Conservation (phyloP, 805 yeast species). For the Lachancea sp. region DNA sequence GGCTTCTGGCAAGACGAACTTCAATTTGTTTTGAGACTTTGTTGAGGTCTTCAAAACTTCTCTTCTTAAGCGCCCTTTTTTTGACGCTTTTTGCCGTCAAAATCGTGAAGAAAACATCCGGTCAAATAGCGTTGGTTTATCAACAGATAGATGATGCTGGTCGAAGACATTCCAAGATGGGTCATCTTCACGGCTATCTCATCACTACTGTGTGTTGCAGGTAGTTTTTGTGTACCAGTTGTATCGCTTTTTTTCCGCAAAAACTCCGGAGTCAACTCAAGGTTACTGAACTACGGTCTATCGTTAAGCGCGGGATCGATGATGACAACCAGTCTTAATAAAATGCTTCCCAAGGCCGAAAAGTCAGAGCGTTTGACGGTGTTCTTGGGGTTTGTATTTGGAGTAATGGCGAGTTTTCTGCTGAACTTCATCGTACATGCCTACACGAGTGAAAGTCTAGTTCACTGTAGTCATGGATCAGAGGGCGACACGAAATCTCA, state of each 20-base stretch:
- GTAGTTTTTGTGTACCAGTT: slow-evolving; percentile 54
- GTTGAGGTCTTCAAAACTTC: too few species aligned
- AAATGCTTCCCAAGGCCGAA: slow-evolving; percentile 58
- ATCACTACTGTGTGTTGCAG: slow-evolving; percentile 63
- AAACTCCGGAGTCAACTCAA: slow-evolving; percentile 34
- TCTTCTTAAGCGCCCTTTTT: too few species aligned
- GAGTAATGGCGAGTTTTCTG: slow-evolving; percentile 52
- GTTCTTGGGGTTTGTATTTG: slow-evolving; percentile 42
- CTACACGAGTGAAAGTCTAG: slow-evolving; percentile 71
- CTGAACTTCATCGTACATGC: slow-evolving; percentile 65
- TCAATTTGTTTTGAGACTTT: too few species aligned
- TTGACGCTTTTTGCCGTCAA: too few species aligned
- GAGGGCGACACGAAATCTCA: not conserved
- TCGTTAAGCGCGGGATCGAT: slow-evolving; percentile 80
- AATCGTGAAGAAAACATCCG: too few species aligned
- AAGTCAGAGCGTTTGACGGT: slow-evolving; percentile 38
- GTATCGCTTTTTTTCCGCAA: slow-evolving; percentile 16
- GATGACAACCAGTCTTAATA: slow-evolving; percentile 67
- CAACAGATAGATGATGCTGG: not conserved
- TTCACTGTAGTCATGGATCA: slow-evolving; percentile 74
- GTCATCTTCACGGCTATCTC: slow-evolving; percentile 44
- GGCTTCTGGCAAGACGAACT: too few species aligned
- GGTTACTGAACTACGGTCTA: slow-evolving; percentile 66
- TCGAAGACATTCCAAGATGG: slow-evolving; percentile 27
- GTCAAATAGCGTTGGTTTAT: too few species aligned